Conservation (phyloP, 345 rosid species). For the Psidium guajava region DNA sequence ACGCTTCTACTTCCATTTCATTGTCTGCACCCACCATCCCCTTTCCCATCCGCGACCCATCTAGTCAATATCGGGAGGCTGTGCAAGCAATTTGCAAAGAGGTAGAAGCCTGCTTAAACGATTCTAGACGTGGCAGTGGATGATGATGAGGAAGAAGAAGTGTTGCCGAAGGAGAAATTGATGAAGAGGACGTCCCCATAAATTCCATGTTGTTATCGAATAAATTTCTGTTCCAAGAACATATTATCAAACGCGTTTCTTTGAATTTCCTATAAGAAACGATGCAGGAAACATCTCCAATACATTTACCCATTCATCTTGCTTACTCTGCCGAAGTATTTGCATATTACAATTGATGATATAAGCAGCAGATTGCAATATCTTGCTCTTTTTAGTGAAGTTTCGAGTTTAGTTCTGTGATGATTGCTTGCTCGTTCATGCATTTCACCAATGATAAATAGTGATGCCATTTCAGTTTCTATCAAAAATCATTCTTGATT, state of each 20-base stretch:
- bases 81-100: no score
- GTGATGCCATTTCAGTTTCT: background rate
- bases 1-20: no score
- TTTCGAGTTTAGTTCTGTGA: background rate
- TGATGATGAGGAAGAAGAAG: constrained; percentile 98
- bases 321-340: background rate
- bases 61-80: background rate
- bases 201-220: no score
- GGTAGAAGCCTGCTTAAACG: constrained; percentile 47
- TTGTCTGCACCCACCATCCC: no score
- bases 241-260: no score
- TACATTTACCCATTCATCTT: background rate
- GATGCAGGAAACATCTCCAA: background rate
- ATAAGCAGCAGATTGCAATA: background rate
- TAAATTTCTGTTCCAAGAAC: no score
- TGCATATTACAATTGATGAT: background rate
- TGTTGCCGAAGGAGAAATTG: constrained; percentile 93
- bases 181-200: constrained; percentile 70
- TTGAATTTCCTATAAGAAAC: background rate
- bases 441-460: background rate
- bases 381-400: background rate
- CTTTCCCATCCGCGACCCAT: no score
- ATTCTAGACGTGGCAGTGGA: constrained; percentile 58
- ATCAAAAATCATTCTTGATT: background rate
- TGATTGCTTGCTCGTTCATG: background rate